Evolutionary conservation across 306 rosid species (phyloP).

Genomic region (Fragaria nilgerrensis): DNA sequence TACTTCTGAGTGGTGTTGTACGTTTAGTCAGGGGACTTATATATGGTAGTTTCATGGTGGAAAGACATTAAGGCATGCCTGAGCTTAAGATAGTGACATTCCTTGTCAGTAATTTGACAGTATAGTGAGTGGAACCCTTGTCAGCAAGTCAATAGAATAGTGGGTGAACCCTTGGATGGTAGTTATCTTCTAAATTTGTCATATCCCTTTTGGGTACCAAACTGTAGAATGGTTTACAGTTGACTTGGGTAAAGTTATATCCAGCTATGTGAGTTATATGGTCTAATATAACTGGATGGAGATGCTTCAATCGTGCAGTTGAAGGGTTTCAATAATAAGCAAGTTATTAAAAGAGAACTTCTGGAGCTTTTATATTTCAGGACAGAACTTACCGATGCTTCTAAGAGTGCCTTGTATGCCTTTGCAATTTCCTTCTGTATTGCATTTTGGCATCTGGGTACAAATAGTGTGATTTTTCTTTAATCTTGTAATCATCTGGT

Average conservation of each 20-base stretch:
- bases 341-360: background rate
- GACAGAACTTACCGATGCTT: background rate
- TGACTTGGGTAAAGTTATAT: background rate
- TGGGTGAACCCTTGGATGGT: background rate
- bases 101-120: background rate
- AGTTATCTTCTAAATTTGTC: background rate
- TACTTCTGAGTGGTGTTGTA: background rate
- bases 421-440: background rate
- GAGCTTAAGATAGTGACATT: background rate
- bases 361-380: slow-evolving; percentile 1
- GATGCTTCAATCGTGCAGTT: background rate
- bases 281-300: background rate
- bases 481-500: background rate
- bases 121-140: background rate
- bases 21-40: background rate
- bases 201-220: background rate
- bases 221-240: background rate
- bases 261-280: background rate
- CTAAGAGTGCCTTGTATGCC: slow-evolving; percentile 7
- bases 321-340: background rate
- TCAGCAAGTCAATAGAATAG: background rate
- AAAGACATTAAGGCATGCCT: background rate
- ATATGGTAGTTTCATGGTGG: background rate
- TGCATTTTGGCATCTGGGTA: background rate
- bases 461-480: slow-evolving; percentile 7